Evolutionary conservation across 2,329 filamentous ascomycete genomes (phyloP).

Genomic region (Chaetothyriales sp.): DNA sequence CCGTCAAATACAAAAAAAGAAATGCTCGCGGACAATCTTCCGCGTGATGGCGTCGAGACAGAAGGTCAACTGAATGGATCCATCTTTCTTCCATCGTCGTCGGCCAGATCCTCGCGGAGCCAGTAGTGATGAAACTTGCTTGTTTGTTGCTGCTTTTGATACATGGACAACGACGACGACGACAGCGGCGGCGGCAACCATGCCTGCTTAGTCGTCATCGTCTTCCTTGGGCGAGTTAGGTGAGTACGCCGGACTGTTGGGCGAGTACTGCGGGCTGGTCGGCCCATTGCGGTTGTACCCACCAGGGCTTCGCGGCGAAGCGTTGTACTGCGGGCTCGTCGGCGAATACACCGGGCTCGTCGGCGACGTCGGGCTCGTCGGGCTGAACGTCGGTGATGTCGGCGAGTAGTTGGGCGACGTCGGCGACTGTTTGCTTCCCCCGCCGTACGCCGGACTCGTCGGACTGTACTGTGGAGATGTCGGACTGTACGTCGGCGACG

Average conservation of each 20-base stretch:
- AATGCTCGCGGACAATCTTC: not conserved
- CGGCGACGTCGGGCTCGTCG: constrained; percentile 45
- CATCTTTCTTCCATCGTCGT: constrained; percentile 5
- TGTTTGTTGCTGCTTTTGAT: constrained; percentile 13
- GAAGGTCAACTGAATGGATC: constrained; percentile 21
- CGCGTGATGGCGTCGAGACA: constrained; percentile 5
- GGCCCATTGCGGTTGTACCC: constrained; percentile 40
- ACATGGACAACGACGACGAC: constrained; percentile 5
- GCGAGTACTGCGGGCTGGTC: constrained; percentile 38
- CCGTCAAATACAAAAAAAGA: not conserved
- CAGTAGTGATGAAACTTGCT: constrained; percentile 5
- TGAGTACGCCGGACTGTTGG: constrained; percentile 36
- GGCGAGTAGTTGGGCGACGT: constrained; percentile 44
- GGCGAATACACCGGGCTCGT: constrained; percentile 38
- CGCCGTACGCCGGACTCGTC: constrained; percentile 35
- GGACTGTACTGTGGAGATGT: constrained; percentile 48
- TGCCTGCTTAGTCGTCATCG: constrained; percentile 3
- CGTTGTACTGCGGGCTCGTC: constrained; percentile 39
- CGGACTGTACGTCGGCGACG: constrained; percentile 53
- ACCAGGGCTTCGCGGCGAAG: constrained; percentile 25
- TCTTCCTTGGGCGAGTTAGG: constrained; percentile 20
- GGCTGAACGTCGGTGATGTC: constrained; percentile 48
- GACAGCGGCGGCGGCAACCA: no score
- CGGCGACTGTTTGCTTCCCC: constrained; percentile 30
- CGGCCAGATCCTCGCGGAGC: constrained; percentile 2